Evolutionary conservation across 2,329 filamentous ascomycete genomes (phyloP), one percentile per base, ranked within the genome.

Genomic region (Colletotrichum graminicola): DNA sequence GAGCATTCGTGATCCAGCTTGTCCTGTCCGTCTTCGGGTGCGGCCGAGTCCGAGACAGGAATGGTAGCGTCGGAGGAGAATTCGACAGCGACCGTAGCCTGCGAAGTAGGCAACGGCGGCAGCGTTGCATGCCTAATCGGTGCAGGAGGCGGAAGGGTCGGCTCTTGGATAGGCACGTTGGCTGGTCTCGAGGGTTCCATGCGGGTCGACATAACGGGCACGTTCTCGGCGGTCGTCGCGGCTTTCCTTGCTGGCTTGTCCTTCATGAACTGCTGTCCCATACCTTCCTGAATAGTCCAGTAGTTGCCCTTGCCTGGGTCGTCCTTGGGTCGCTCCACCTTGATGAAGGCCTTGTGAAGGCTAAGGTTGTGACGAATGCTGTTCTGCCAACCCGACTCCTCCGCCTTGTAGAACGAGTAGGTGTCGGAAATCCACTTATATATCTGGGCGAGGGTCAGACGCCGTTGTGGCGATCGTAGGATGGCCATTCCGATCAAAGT

Each of bases 361-460:
- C 95, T 98, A 43, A 99, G 90, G 76, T 99, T 99, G 82, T 99
- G 96, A 43, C 96, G 93, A 80, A 99, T 99, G 84, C 96, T 98
- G 82, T 99, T 99, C 82, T 98, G 95, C 96, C 96, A 99, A 74
- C 96, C 95, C 14, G 93, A 91, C 77, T 98, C 94, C 67, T 91
- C 89, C 54, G 90, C 89, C 75, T 89, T 91, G 84, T 98, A 99
- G 82, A 95, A 98, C 6, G 89, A 91, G 80, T 93, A 98, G 23
- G 92, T 95, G 79, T 97, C 94, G n/a, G 94, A 97, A 77, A 99
- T 98, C 95, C 96, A 99, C 79, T 97, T 97, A 87, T 98, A 99
- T 76, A 99, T 99, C 81, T 98, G 94, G 34, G 94, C 91, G 23
- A 99, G 87, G 1, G 96, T 98, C 73, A 98, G 86, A 63, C 93